Base-by-base conservation (phyloP, 2,329 filamentous ascomycete genomes). In the Hymenoscyphus occultus region DNA sequence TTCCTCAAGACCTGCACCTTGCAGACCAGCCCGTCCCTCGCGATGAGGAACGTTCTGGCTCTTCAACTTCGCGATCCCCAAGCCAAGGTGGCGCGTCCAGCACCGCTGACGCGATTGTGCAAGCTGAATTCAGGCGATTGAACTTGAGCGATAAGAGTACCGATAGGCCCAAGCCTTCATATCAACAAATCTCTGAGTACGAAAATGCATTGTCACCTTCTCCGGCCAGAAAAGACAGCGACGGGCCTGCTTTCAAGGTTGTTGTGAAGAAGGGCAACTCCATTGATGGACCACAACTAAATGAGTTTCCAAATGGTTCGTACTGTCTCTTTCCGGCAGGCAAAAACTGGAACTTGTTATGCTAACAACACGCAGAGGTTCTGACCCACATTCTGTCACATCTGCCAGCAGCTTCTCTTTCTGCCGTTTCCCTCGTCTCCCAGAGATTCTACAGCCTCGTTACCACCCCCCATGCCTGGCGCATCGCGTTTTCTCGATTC, bases 391-490 rank as follows among this genome's bases (percentile, higher is more conserved):
- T 96, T 39, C 80, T 98, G 64, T 97, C 95, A 48, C 91, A 98
- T 79, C 82, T 99, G 61, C 90, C 93, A 61, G 92, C 93, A 10
- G 86, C 91, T 68, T 93, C 94, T 31, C 86, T 98, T 71, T 88
- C 90, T 19, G 86, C 90, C 10, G 89, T 97, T 12, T 90, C 93
- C 19, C 84, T 96, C 60, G 92, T 98, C 39, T 97, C 92, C 40
- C 91, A 88, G 73, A 90, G 91, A 63, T 96, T 98, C 75, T 91
- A 96, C 77, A 83, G 84, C 61, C 82, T 98, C 51, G 90, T 98
- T 64, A 97, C 92, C 4, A 94, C 91, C 1, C 92, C 93, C 16
- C 92, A 97, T 78, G 93, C 93, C 7, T 98, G 94, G 94, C 88
- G 92, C 68, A 91, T 93, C 75, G 94, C 93, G 5, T 98, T 98